Conservation (phyloP, 805 yeast genomes). For the Grigorovia transvaalensis region DNA sequence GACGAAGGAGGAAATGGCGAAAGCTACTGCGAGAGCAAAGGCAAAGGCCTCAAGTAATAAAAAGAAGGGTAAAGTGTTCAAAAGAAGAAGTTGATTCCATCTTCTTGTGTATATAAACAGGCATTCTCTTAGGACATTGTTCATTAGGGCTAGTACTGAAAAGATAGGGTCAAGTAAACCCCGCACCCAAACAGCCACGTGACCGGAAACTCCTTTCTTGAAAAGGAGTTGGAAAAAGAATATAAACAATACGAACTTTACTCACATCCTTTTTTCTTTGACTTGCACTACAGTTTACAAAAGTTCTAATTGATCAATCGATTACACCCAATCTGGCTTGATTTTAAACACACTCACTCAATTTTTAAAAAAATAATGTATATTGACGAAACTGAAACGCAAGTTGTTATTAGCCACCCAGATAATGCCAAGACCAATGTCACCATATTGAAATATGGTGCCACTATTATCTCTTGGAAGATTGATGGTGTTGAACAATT, state of each 20-base stretch:
- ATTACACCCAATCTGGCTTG: too few species aligned
- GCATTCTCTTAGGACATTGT: neutral
- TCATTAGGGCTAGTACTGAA: too few species aligned
- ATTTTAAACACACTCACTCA: too few species aligned
- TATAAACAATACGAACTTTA: neutral
- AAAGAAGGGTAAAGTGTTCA: slow-evolving; percentile 19
- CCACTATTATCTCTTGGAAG: slow-evolving; percentile 79
- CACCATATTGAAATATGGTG: slow-evolving; percentile 77
- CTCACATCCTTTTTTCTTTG: too few species aligned
- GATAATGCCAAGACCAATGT: slow-evolving; percentile 42
- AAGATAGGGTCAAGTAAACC: too few species aligned
- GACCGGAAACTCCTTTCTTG: neutral
- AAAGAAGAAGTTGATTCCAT: slow-evolving; percentile 11
- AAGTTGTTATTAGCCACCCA: slow-evolving; percentile 51
- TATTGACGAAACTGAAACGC: slow-evolving; percentile 53
- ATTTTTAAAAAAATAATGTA: slow-evolving; percentile 31
- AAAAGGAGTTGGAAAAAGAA: neutral
- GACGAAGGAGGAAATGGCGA: slow-evolving; percentile 35
- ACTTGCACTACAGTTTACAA: too few species aligned
- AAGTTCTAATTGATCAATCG: too few species aligned
- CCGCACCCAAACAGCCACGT: neutral
- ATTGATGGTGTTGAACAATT: slow-evolving; percentile 64
- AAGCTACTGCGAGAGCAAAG: slow-evolving; percentile 26
- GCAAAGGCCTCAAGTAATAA: slow-evolving; percentile 16
- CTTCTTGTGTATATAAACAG: neutral